phyloP scores from a whole-genome alignment of 2,329 filamentous ascomycete species.

The Phoma herbarum region DNA sequence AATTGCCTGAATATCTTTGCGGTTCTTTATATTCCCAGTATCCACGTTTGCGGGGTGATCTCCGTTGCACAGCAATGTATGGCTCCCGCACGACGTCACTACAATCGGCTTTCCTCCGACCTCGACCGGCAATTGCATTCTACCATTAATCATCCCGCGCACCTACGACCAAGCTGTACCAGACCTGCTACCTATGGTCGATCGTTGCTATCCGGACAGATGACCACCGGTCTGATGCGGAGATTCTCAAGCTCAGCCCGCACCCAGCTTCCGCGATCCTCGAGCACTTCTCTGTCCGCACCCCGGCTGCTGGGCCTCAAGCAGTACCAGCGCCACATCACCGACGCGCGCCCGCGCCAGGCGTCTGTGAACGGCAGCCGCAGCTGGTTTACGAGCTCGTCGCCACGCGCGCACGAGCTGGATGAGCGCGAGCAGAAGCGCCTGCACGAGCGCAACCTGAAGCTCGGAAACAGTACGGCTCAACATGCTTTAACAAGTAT shows the following conservation, averaged over 20 bases:
- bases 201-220: slow-evolving; percentile 41
- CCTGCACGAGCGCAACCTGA: slow-evolving; percentile 67
- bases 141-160: slow-evolving; percentile 19
- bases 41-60: slow-evolving; percentile 12
- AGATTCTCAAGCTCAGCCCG: slow-evolving; percentile 55
- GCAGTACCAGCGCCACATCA: slow-evolving; percentile 47
- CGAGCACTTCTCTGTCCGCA: slow-evolving; percentile 34
- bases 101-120: slow-evolving; percentile 20
- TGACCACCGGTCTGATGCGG: slow-evolving; percentile 58
- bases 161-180: slow-evolving; percentile 21
- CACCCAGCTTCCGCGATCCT: slow-evolving; percentile 37
- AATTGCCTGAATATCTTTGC: not conserved
- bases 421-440: slow-evolving; percentile 56
- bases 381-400: slow-evolving; percentile 56
- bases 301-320: slow-evolving; percentile 43
- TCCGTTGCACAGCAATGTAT: slow-evolving; percentile 7
- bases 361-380: slow-evolving; percentile 41
- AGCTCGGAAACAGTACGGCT: slow-evolving; percentile 69
- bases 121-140: slow-evolving; percentile 19
- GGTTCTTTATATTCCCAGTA: slow-evolving; percentile 8
- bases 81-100: slow-evolving; percentile 31
- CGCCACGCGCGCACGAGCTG: slow-evolving; percentile 39
- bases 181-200: slow-evolving; percentile 42
- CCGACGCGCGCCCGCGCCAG: slow-evolving; percentile 43
- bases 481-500: no score